These are phyloP conservation scores for Psilocybe cyanescens DNA, from an alignment of 768 basidiomycete species.

Conservation along the genomic window DNA sequence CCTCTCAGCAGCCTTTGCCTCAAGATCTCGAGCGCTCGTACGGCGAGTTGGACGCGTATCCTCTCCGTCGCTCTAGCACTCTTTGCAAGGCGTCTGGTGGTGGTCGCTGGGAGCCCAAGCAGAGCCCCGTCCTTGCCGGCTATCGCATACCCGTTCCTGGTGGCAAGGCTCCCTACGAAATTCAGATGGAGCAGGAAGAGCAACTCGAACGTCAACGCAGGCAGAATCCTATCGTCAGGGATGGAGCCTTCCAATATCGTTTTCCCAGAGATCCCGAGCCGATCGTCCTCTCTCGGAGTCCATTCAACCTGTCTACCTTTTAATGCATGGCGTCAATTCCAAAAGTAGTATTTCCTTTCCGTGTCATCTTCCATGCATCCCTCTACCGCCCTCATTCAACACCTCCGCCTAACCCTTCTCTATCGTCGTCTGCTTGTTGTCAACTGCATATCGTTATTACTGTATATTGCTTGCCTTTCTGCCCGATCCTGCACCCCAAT, in stretches of 20 bases:
- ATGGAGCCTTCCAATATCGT: slow-evolving; percentile 72
- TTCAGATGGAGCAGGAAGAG: slow-evolving; percentile 73
- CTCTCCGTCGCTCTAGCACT: slow-evolving; percentile 64
- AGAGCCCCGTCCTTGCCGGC: slow-evolving; percentile 45
- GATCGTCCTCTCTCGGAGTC: slow-evolving; percentile 44
- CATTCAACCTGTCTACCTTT: slow-evolving; percentile 65
- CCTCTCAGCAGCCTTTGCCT: slow-evolving; percentile 41
- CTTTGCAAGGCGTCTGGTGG: slow-evolving; percentile 82
- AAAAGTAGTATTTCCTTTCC: slow-evolving; percentile 23
- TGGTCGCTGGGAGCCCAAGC: slow-evolving; percentile 80
- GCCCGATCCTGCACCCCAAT: slow-evolving; percentile 26
- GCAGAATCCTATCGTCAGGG: slow-evolving; percentile 66
- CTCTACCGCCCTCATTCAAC: slow-evolving; percentile 11
- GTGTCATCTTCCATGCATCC: slow-evolving; percentile 16
- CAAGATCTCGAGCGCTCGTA: slow-evolving; percentile 52
- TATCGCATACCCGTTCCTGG: slow-evolving; percentile 66
- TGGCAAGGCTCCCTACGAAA: slow-evolving; percentile 67
- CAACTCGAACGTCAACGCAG: slow-evolving; percentile 49
- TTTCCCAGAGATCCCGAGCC: slow-evolving; percentile 54
- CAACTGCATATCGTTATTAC: slow-evolving; percentile 47
- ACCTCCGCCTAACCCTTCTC: neutral
- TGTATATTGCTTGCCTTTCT: slow-evolving; percentile 45
- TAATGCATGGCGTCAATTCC: slow-evolving; percentile 29
- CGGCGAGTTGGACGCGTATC: slow-evolving; percentile 77
- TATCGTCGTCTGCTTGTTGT: slow-evolving; percentile 24